Conservation (phyloP, 371 early-diverging fungal species). For the Actinomortierella ambigua region DNA sequence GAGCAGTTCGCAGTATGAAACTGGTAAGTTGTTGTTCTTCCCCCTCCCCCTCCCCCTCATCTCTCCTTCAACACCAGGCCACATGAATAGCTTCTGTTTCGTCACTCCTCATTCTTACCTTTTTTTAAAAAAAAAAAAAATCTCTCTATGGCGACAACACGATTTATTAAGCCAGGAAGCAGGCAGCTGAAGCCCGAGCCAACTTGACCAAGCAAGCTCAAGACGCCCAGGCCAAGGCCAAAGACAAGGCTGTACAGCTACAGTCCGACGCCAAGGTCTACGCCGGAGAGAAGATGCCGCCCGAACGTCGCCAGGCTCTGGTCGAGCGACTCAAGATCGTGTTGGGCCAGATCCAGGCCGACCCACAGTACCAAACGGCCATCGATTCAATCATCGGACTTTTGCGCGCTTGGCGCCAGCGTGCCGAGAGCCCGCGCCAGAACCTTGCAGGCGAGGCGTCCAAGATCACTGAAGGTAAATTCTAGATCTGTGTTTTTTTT, state of each 20-base stretch:
- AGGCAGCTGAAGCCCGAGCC: slow-evolving; percentile 12
- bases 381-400: slow-evolving; percentile 50
- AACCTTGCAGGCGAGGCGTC: slow-evolving; percentile 11
- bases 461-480: slow-evolving; percentile 25
- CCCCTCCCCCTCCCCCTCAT: slow-evolving; percentile 5
- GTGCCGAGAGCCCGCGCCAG: slow-evolving; percentile 24
- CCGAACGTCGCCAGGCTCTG: slow-evolving; percentile 51
- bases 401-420: slow-evolving; percentile 49
- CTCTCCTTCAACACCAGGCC: no score
- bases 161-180: slow-evolving; percentile 9
- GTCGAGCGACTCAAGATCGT: slow-evolving; percentile 50
- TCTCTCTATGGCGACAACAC: neutral
- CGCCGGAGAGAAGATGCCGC: slow-evolving; percentile 44
- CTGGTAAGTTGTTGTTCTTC: no score
- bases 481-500: neutral
- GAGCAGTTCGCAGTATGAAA: neutral
- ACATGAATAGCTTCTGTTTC: no score
- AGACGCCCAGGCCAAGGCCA: slow-evolving; percentile 15
- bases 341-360: slow-evolving; percentile 53
- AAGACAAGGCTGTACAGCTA: slow-evolving; percentile 1
- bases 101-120: no score
- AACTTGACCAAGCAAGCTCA: slow-evolving; percentile 5
- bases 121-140: no score
- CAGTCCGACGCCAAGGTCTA: slow-evolving; percentile 16
- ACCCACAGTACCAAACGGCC: slow-evolving; percentile 58